These are phyloP conservation scores for Colletotrichum sp. DNA, from an alignment of 2,329 filamentous ascomycete genomes.

Conservation along the genomic window DNA sequence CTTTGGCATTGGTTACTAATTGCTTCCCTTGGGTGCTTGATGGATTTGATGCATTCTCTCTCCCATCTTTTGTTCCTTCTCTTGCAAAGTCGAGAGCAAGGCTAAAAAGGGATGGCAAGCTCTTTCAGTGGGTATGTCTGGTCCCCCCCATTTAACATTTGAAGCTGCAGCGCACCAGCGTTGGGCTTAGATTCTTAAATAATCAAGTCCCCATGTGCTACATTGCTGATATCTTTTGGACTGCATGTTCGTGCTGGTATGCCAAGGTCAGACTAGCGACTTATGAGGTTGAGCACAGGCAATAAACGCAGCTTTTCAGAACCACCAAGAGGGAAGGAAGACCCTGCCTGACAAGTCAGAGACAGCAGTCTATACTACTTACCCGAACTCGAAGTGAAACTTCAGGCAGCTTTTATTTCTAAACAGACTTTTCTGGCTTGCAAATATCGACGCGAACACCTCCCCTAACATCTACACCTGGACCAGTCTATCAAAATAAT, in stretches of 20 bases:
- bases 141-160: not conserved
- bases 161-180: not conserved
- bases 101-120: not conserved
- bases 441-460: not conserved
- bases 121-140: not conserved
- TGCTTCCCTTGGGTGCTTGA: not conserved
- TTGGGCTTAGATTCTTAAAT: slow-evolving; percentile 2
- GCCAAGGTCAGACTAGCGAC: not conserved
- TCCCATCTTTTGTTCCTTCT: not conserved
- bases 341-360: not conserved
- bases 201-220: not conserved
- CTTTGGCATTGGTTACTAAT: not conserved
- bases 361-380: not conserved
- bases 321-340: not conserved
- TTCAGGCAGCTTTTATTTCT: not conserved
- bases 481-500: not conserved
- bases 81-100: slow-evolving; percentile 18
- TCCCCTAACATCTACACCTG: not conserved
- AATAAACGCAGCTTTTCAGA: not conserved
- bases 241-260: not conserved
- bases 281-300: not conserved
- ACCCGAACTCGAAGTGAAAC: not conserved
- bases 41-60: not conserved
- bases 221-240: not conserved
- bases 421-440: not conserved